These are phyloP conservation scores for Pythium phragmiticola DNA, from an alignment of 352 stramenopile species.

Conservation along the genomic window DNA sequence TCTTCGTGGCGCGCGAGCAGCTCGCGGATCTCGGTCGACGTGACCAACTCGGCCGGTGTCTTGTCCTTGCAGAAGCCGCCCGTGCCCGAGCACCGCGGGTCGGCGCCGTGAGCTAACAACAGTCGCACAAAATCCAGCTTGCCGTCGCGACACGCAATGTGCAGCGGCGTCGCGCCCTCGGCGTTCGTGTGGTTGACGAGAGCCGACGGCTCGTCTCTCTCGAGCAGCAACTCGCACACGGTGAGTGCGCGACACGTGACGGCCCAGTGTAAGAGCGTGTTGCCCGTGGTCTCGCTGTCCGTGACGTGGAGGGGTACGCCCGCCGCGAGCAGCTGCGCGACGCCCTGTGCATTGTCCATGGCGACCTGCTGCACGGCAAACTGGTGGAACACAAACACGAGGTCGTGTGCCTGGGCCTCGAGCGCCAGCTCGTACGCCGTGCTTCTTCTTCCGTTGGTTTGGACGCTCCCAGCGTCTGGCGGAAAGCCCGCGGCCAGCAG, in stretches of 20 bases:
- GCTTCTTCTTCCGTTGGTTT: constrained; percentile 20
- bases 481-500: constrained; percentile 78
- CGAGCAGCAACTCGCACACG: constrained; percentile 51
- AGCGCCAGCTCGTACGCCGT: constrained; percentile 71
- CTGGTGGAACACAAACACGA: constrained; percentile 83
- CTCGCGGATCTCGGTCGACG: constrained; percentile 40
- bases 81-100: constrained; percentile 42
- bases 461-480: constrained; percentile 42
- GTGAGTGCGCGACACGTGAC: constrained; percentile 65
- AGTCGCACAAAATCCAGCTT: constrained; percentile 53
- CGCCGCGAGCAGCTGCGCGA: constrained; percentile 58
- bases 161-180: constrained; percentile 75
- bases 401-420: constrained; percentile 50
- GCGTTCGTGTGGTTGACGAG: constrained; percentile 57
- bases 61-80: constrained; percentile 56
- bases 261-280: constrained; percentile 80
- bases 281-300: constrained; percentile 43
- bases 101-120: constrained; percentile 45
- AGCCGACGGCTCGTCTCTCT: constrained; percentile 28
- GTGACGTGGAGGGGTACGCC: constrained; percentile 54
- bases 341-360: constrained; percentile 51
- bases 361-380: constrained; percentile 86
- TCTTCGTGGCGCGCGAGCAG: constrained; percentile 32
- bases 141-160: constrained; percentile 63
- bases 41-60: constrained; percentile 54